Conservation (phyloP, 768 basidiomycete species). For the Favolaschia claudopus region DNA sequence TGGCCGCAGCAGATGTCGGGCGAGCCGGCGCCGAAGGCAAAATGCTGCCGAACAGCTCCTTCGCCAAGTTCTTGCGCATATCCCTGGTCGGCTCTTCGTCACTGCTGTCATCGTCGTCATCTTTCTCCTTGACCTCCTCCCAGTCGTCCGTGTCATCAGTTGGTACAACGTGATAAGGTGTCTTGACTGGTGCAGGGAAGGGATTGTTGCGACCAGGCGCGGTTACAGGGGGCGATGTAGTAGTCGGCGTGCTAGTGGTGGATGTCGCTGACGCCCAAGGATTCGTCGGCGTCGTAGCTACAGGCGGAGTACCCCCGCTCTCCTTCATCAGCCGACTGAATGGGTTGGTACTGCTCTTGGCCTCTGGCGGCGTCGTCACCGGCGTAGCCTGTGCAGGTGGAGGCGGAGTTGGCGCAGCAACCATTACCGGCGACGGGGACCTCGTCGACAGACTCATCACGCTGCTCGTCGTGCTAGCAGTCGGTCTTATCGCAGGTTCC, state of each 20-base stretch:
- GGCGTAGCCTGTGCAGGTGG: slow-evolving; percentile 43
- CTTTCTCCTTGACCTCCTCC: slow-evolving; percentile 82
- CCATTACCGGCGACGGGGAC: slow-evolving; percentile 39
- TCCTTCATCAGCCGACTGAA: slow-evolving; percentile 75
- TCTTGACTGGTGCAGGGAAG: slow-evolving; percentile 58
- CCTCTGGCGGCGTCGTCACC: slow-evolving; percentile 42
- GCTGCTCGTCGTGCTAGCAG: slow-evolving; percentile 28
- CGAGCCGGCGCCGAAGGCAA: slow-evolving; percentile 51
- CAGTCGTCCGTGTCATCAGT: slow-evolving; percentile 76
- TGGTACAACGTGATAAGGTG: slow-evolving; percentile 69
- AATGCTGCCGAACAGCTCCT: slow-evolving; percentile 78
- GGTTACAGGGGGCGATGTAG: slow-evolving; percentile 45
- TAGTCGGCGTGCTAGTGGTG: slow-evolving; percentile 43
- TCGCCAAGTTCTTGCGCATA: slow-evolving; percentile 75
- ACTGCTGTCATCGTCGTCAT: slow-evolving; percentile 70
- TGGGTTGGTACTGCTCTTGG: slow-evolving; percentile 79
- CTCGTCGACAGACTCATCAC: slow-evolving; percentile 24
- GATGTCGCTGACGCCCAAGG: slow-evolving; percentile 64
- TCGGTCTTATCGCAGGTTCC: no score
- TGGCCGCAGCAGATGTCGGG: slow-evolving; percentile 60
- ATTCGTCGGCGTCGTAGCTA: slow-evolving; percentile 53
- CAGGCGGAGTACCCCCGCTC: slow-evolving; percentile 45
- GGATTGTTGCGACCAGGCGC: slow-evolving; percentile 58
- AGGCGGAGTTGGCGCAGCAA: slow-evolving; percentile 49
- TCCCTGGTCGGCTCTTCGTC: slow-evolving; percentile 83